phyloP scores from a whole-genome alignment of 1,139 yeast species.

The Saccharomyces hybrid region DNA sequence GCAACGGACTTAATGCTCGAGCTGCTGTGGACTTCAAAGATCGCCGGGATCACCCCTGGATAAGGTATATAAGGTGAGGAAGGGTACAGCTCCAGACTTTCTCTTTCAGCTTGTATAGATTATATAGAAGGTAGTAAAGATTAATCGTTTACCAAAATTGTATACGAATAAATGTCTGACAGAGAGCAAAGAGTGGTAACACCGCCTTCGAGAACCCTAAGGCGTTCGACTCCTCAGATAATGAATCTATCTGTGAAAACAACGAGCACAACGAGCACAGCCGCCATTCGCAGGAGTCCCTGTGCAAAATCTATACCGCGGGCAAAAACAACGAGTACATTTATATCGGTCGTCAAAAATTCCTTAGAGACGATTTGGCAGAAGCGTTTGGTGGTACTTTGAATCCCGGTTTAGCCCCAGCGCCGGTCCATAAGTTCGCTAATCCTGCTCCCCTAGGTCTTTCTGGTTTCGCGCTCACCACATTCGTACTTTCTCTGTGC shows the following conservation, averaged over 20 bases:
- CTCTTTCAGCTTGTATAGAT: not conserved
- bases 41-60: not conserved
- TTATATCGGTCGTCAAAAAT: conserved; percentile 65
- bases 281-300: not conserved
- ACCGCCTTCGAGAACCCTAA: conserved; percentile 1
- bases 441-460: conserved; percentile 68
- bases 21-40: not conserved
- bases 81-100: not conserved
- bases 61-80: not conserved
- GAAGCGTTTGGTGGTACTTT: conserved; percentile 56
- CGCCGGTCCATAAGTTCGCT: conserved; percentile 37
- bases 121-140: not conserved
- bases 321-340: conserved; percentile 49
- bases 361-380: conserved; percentile 47
- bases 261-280: conserved; percentile 1
- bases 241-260: not conserved
- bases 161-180: conserved; percentile 10
- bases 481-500: conserved; percentile 54
- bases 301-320: conserved; percentile 31
- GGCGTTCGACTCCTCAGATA: not conserved
- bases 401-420: conserved; percentile 52
- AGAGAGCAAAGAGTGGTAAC: conserved; percentile 12
- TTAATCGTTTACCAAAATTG: not conserved
- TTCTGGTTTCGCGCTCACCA: conserved; percentile 59
- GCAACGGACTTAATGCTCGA: not conserved